Evolutionary conservation across 768 basidiomycete species (phyloP).

Genomic region (Amanita jacksonii): DNA sequence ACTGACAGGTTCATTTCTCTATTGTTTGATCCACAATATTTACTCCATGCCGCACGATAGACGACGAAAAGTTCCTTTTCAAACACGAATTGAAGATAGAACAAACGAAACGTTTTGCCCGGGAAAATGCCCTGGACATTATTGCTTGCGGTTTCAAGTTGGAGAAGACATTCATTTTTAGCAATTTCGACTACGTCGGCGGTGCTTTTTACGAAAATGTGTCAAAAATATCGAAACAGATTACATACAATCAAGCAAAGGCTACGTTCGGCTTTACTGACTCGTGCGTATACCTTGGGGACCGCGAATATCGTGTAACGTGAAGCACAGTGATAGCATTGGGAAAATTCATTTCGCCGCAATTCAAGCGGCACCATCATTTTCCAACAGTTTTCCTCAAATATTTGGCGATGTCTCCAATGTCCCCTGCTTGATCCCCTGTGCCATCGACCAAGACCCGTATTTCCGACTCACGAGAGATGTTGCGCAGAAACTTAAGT

Average conservation of each 20-base stretch:
- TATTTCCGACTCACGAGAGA: constrained; percentile 98
- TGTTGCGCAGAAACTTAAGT: constrained; percentile 87
- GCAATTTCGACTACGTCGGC: constrained; percentile 81
- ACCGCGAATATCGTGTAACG: background rate
- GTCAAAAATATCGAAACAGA: constrained; percentile 84
- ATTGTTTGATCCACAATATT: background rate
- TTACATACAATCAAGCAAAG: constrained; percentile 88
- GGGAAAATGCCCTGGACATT: constrained; percentile 88
- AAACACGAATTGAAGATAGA: constrained; percentile 90
- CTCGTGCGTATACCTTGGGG: constrained; percentile 50
- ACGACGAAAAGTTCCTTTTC: constrained; percentile 99
- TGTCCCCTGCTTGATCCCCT: constrained; percentile 91
- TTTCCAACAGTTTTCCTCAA: constrained; percentile 97
- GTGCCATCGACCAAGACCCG: constrained; percentile 95
- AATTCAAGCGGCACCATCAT: constrained; percentile 92
- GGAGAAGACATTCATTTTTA: constrained; percentile 96
- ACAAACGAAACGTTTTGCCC: constrained; percentile 73
- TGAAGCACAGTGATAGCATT: constrained; percentile 77
- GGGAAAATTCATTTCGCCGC: constrained; percentile 96
- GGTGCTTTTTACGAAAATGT: constrained; percentile 93
- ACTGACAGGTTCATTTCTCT: constrained; percentile 58
- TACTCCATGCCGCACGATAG: constrained; percentile 26
- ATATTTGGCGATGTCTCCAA: constrained; percentile 81
- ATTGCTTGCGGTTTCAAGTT: constrained; percentile 92
- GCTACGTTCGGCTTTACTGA: constrained; percentile 96